phyloP scores from a whole-genome alignment of 164 flowering plant species.

The Hamamelis virginiana region DNA sequence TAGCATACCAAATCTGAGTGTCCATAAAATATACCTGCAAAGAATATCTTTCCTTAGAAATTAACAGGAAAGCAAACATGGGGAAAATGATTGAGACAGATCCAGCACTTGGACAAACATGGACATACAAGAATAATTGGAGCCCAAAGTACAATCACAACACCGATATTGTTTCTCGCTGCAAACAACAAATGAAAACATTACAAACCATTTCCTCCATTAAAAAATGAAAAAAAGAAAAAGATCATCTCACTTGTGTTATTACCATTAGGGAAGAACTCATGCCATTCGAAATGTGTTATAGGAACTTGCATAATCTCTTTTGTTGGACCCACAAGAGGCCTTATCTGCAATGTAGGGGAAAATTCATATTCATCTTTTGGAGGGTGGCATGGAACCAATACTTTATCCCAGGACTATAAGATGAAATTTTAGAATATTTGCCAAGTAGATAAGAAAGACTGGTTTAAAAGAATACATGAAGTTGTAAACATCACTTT shows the following conservation, averaged over 20 bases:
- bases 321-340: slow-evolving; percentile 83
- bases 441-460: too few relatives aligned
- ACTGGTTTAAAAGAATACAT: too few relatives aligned
- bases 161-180: slow-evolving; percentile 85
- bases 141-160: slow-evolving; percentile 82
- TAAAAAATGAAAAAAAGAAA: background rate
- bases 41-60: background rate
- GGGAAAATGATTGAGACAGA: background rate
- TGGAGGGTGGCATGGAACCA: background rate
- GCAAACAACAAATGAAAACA: slow-evolving; percentile 29
- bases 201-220: background rate
- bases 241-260: background rate
- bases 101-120: background rate
- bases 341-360: slow-evolving; percentile 60
- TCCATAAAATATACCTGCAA: slow-evolving; percentile 93
- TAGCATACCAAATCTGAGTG: slow-evolving; percentile 94
- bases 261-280: slow-evolving; percentile 85
- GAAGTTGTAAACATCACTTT: too few relatives aligned
- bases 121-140: slow-evolving; percentile 77
- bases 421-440: too few relatives aligned
- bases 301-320: slow-evolving; percentile 55
- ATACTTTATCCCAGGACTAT: background rate
- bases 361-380: background rate
- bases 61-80: background rate
- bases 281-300: slow-evolving; percentile 65